Evolutionary conservation across 2,329 filamentous ascomycete species (phyloP), one percentile per base, ranked within the genome.

Genomic region (Ophiostoma sp.): DNA sequence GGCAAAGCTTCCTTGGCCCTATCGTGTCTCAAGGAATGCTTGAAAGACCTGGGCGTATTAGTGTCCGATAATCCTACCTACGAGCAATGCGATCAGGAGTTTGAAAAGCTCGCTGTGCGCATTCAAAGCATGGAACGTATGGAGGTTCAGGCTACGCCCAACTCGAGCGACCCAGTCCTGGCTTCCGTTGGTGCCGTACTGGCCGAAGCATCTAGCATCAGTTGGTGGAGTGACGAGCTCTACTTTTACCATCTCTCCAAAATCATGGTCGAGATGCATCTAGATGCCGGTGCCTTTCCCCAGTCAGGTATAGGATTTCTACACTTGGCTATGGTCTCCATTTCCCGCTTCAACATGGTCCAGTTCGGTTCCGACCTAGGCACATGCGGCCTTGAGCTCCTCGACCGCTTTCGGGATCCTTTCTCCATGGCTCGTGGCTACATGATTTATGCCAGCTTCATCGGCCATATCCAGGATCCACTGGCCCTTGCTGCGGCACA

Each of bases 31-130:
- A 89, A 89, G 75, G 85, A 88, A 65, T 93, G 91, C 72, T 81
- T 97, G 20, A 81, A 80, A 36, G 89, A 89, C 15, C 83, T 97
- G 15, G 90, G 87, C 3, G 84, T 94, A 20, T 79, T 85, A 1
- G 81, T 95, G 15, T 86, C 89, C 44, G 83, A 88, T 1, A 81
- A 87, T 2, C 89, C 89, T 1, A 89, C 86, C 0, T 93, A 89
- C 77, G 88, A 94, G 74, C 87, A 90, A 74, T 96, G 92, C 75
- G 94, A 97, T 76, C 80, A 81, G 23, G 87, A 90, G 69, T 97
- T 95, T 75, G 84, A 88, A 74, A 82, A 84, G 68, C 80, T 90
- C 23, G 84, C 85, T n/a, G 78, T 83, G 2, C 84, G 84, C 75
- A 84, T 93, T 15, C 84, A 86, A 76, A 83, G 81, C 60, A 85